Evolutionary conservation across 1,139 yeast species (phyloP), one percentile per base, ranked within the genome.

Genomic region (Taphrina sp.): DNA sequence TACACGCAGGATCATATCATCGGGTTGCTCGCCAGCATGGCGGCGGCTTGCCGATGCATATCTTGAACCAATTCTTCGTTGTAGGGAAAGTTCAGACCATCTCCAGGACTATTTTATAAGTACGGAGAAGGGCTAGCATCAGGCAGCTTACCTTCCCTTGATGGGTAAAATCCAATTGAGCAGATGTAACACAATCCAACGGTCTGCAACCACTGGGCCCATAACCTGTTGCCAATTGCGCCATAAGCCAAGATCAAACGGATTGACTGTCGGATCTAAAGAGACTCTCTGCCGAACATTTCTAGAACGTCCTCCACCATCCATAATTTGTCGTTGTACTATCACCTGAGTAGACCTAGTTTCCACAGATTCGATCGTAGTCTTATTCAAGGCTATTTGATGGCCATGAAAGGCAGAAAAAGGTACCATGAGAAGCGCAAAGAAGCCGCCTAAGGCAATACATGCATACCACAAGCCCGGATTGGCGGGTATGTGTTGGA

Each of bases 101-200:
- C 37, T 12, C 58, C 58, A 14, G 58, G 58, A 43, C 58, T 56
- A 19, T 29, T 22, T 8, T 10, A 46, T 37, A 10, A 44, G 45
- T 24, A 20, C 5, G 28, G 5, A 10, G 28, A 22, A 33, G 10
- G 3, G 20, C 20, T n/a, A n/a, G 14, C 19, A 12, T 33, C 12
- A 7, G 29, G 2, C n/a, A 12, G n/a, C 42, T 41, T 33, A 52
- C 57, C 57, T 53, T 36, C 44, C 43, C 14, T 79, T 28, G 94
- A 85, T 67, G 86, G 76, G 76, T 19, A 72, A 58, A 1, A 69
- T 29, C 75, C 75, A 72, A 29, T 66, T 39, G 12, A 49, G 34
- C 37, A 49, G 10, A n/a, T 46, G 33, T 8, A 38, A 33, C n/a
- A 49, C 34, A 5, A 49, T 64, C 60, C 67, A 60, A 1, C 63